A percentile compares a stretch with the other conserved stretches of the same genome.
Conservation (phyloP, 352 stramenopile genomes). For the Peronospora belbahrii region DNA sequence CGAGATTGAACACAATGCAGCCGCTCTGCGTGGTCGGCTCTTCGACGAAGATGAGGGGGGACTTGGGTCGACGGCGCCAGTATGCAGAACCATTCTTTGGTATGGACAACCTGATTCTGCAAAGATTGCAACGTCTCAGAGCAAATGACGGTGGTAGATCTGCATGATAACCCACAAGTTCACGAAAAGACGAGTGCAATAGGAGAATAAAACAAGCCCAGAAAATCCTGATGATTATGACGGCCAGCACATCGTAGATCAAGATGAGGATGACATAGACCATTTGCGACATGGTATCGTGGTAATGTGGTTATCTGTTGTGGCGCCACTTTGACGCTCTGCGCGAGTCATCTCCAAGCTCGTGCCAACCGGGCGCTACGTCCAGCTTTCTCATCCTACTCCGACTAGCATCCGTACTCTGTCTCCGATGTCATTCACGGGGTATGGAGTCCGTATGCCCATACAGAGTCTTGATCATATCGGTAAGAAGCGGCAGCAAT, state of each 20-base stretch:
- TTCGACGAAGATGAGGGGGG: conserved; percentile 77
- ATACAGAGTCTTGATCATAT: conserved; percentile 34
- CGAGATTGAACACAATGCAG: conserved; percentile 45
- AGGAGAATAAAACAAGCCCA: conserved; percentile 73
- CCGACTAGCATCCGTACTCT: too few relatives aligned
- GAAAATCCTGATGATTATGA: conserved; percentile 57
- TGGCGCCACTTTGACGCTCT: conserved; percentile 36
- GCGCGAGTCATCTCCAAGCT: conserved; percentile 39
- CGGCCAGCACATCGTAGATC: conserved; percentile 61
- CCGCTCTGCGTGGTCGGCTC: conserved; percentile 70
- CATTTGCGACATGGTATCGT: conserved; percentile 56
- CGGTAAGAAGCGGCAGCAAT: conserved; percentile 3
- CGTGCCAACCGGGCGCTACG: conserved; percentile 43
- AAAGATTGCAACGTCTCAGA: too few relatives aligned
- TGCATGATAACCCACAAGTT: conserved; percentile 63
- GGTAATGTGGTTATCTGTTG: conserved; percentile 42
- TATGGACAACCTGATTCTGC: too few relatives aligned
- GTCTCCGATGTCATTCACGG: too few relatives aligned
- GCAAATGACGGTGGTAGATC: conserved; percentile 72
- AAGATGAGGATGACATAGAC: conserved; percentile 72
- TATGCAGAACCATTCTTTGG: too few relatives aligned
- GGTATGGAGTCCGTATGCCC: too few relatives aligned
- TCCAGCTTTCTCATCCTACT: too few relatives aligned
- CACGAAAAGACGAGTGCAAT: conserved; percentile 69
- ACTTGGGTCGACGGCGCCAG: too few relatives aligned